Evolutionary conservation across 352 stramenopile genomes (phyloP).

Genomic region (Phytophthora melonis): DNA sequence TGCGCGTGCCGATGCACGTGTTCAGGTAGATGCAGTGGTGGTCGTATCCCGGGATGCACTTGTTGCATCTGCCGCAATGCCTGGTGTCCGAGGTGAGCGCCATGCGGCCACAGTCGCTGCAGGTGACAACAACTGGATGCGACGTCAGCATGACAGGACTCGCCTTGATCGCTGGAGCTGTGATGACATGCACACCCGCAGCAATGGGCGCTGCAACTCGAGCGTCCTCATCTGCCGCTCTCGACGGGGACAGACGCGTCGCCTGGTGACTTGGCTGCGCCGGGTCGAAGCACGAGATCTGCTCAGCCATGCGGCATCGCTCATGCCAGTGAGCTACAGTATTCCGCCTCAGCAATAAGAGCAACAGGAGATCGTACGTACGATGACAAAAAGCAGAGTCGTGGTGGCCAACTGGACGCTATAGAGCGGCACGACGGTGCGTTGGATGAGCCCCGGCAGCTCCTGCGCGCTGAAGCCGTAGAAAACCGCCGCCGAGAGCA

Average conservation of each 20-base stretch:
- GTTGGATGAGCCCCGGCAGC: constrained; percentile 48
- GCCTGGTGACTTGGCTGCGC: constrained; percentile 14
- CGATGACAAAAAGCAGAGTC: constrained; percentile 36
- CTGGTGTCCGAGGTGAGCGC: constrained; percentile 43
- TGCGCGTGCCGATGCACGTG: constrained; percentile 91
- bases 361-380: constrained; percentile 18
- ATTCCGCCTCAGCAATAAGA: neutral
- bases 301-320: neutral
- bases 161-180: neutral
- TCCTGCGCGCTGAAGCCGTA: constrained; percentile 55
- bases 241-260: constrained; percentile 7
- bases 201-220: constrained; percentile 12
- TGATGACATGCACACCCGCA: neutral
- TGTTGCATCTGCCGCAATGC: constrained; percentile 95
- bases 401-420: constrained; percentile 53
- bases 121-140: constrained; percentile 34
- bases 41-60: constrained; percentile 94
- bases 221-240: neutral
- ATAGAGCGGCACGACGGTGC: constrained; percentile 52
- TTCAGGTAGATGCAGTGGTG: constrained; percentile 97
- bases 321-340: neutral
- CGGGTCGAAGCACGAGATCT: constrained; percentile 70
- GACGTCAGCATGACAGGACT: constrained; percentile 15
- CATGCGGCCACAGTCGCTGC: constrained; percentile 43
- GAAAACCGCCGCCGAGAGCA: constrained; percentile 56